Evolutionary conservation across 1,139 yeast genomes (phyloP).

Genomic region (Yamadazyma atmosphaerica): DNA sequence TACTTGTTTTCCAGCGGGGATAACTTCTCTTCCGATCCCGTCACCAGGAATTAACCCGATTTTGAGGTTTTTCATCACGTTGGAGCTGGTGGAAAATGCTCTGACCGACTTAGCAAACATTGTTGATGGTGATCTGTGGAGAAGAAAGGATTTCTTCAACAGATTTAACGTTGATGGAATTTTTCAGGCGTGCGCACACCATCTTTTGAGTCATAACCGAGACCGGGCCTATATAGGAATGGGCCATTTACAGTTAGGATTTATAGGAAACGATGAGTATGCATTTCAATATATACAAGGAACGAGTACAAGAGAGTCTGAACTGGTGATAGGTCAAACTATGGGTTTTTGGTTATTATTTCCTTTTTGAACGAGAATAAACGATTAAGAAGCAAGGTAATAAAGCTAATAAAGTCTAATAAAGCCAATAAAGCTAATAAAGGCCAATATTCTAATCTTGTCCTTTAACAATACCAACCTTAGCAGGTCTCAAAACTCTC

Average conservation of each 20-base stretch:
- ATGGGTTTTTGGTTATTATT: no score
- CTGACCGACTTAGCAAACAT: constrained; percentile 21
- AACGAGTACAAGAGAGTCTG: not conserved
- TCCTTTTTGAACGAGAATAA: no score
- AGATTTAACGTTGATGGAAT: not conserved
- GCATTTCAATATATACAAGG: constrained; percentile 1
- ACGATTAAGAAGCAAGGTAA: no score
- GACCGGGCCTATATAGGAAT: no score
- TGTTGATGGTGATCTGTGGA: not conserved
- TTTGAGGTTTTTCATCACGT: constrained; percentile 37
- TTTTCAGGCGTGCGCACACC: not conserved
- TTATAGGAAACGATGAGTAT: no score
- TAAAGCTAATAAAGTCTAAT: no score
- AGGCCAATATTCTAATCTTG: constrained; percentile 9
- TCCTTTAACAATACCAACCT: constrained; percentile 88
- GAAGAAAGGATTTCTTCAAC: not conserved
- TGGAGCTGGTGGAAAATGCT: constrained; percentile 35
- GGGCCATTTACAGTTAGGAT: no score
- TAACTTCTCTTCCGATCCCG: constrained; percentile 96
- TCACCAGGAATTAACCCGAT: constrained; percentile 90
- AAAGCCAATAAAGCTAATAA: no score
- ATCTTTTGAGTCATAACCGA: not conserved
- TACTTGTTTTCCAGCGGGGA: constrained; percentile 89
- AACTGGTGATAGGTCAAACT: no score
- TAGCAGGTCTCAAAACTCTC: constrained; percentile 92